Base-by-base conservation (phyloP, 257 asterid genomes). In the Mitragyna speciosa region DNA sequence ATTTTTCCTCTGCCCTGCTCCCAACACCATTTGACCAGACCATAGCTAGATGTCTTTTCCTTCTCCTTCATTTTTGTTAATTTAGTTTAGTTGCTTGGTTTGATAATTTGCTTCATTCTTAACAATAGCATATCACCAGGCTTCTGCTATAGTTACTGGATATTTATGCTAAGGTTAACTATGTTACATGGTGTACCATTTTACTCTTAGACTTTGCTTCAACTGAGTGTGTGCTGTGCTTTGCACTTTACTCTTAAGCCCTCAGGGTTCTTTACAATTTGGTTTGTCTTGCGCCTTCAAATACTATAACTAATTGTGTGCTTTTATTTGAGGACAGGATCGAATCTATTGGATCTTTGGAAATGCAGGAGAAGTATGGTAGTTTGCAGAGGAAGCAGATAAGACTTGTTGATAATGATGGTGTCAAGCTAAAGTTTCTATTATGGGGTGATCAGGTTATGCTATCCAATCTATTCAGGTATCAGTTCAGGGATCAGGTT, bases 381-480 rank as follows among this genome's bases (percentile, higher is more conserved):
- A 88, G 79, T 82, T 71, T 90, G 85, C 88, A 87, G 93, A 90
- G 91, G 82, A 93, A 85, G 84, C 95, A 91, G 86, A 89, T 96
- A 30, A 87, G 83, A 69, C 98, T 96, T 68, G 91, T 91, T 63
- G 99, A 94, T 79, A 86, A 89, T 41, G 94, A 93, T 81, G 96
- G 91, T 75, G 73, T 80, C 76, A 90, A 86, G 84, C 85, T 89
- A 84, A 88, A 80, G 39, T 87, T 96, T 82, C 81, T 87, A 58
- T 87, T 96, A 54, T 96, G 99, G 99, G 99, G 97, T 82, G 99
- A 92, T 79, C 98, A 96, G 85, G 85, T 81, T 78, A 83, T 88
- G 79, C 83, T 93, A 82, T 92, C 97, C 83, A 89, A 94, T 81
- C 88, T 96, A 72, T 86, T 93, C 85, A 96, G 97, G 99, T 96